These are phyloP conservation scores for Globisporangium radiosum DNA, from an alignment of 352 stramenopile genomes.

Conservation along the genomic window DNA sequence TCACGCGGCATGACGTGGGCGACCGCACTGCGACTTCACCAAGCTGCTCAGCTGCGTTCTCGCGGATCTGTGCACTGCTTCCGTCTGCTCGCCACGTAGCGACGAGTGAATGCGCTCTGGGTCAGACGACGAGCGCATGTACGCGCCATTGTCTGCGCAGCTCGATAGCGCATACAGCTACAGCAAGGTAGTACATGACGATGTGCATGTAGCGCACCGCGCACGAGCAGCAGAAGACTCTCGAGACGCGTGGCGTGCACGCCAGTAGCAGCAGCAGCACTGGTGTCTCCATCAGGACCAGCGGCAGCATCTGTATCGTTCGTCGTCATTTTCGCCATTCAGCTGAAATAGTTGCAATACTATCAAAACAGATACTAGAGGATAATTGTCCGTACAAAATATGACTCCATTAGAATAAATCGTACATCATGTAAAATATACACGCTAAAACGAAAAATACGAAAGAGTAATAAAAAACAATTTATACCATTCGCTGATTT, in stretches of 20 bases:
- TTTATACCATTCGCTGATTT: too few species aligned
- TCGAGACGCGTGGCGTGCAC: slow-evolving; percentile 61
- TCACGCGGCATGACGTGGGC: slow-evolving; percentile 30
- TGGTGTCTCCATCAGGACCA: neutral
- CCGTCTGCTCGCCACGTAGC: slow-evolving; percentile 30
- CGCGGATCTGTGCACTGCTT: slow-evolving; percentile 56
- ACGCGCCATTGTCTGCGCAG: neutral
- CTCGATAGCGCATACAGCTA: too few species aligned
- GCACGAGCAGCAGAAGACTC: slow-evolving; percentile 72
- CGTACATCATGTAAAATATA: too few species aligned
- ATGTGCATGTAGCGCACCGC: slow-evolving; percentile 22
- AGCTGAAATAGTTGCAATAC: neutral
- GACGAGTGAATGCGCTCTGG: too few species aligned
- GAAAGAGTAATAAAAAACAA: too few species aligned
- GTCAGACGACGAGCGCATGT: neutral
- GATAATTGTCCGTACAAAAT: too few species aligned
- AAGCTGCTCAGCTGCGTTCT: slow-evolving; percentile 66
- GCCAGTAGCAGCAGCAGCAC: slow-evolving; percentile 1
- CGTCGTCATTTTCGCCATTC: neutral
- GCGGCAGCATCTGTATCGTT: neutral
- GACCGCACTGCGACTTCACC: slow-evolving; percentile 49
- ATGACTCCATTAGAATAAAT: too few species aligned
- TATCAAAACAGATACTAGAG: neutral
- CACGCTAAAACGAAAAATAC: too few species aligned
- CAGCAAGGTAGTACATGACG: too few species aligned